Evolutionary conservation across 2,329 filamentous ascomycete genomes (phyloP), one percentile per base, ranked within the genome.

Genomic region (Monilinia vaccinii-corymbosi): DNA sequence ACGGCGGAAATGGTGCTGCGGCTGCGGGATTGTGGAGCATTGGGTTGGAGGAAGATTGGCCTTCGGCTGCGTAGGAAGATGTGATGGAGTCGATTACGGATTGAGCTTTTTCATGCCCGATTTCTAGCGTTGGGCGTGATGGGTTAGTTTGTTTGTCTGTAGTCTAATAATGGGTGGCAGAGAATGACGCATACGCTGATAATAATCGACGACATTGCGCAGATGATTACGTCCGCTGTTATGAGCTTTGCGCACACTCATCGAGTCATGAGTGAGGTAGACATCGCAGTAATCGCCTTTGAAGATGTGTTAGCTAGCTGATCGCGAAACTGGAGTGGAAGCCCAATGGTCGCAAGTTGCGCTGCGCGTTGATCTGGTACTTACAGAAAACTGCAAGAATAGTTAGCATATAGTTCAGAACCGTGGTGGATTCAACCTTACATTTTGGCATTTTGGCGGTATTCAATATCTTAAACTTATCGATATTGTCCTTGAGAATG

Each of bases 251-350:
- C 94, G 92, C 76, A 99, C 94, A 77, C 91, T 96, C 93, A 97
- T 97, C 49, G 91, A 96, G 81, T 99, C 94, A 82, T 99, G 94
- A 68, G 94, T 99, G 70, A 99, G 88, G 82, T 99, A 99, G 75
- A 99, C 94, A 88, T 99, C 94, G 83, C 94, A 99, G 77, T 99
- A 99, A 76, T 99, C 94, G 81, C 92, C 76, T 81, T 64, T 63
- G 70, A 56, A 68, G 65, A 25, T 56, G 52, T 16, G 53, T 58
- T 48, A 58, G 49, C 42, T 46, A 60, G 50, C 57, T 60, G 34
- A 48, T 60, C 36, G 50, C 49, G 32, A 28, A 56, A 13, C 55
- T 45, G 46, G 21, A 23, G 32, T 16, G 18, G 31, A 42, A 60
- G 48, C 38, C 60, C 18, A 38, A 60, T 14, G 23, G 49, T 56